Percentiles rank a stretch among this genome's conserved stretches.
Conservation (phyloP, 2,329 filamentous ascomycete species). For the Berkeleyomyces rouxiae region DNA sequence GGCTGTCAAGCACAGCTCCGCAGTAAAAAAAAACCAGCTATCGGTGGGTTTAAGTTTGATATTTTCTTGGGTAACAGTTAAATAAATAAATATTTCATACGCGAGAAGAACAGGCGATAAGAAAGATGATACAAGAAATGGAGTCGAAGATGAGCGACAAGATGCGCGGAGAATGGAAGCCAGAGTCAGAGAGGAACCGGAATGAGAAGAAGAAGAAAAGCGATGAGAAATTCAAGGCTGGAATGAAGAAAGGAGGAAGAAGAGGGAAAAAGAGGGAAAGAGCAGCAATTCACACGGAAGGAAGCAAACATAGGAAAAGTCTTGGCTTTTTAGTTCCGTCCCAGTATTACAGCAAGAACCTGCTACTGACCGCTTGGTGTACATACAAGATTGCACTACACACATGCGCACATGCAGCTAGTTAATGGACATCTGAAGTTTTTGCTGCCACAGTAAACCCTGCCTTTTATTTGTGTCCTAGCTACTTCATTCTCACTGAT, state of each 20-base stretch:
- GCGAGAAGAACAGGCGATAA: neutral
- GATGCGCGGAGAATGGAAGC: constrained; percentile 13
- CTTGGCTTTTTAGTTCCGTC: constrained; percentile 2
- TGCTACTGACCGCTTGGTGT: neutral
- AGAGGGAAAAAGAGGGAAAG: neutral
- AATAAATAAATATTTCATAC: neutral
- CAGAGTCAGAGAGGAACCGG: neutral
- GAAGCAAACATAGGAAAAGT: neutral
- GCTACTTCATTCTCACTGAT: no score
- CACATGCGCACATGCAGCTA: neutral
- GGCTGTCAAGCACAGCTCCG: neutral
- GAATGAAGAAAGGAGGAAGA: neutral
- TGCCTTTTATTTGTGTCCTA: no score
- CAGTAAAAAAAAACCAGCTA: neutral
- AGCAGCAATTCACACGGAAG: neutral
- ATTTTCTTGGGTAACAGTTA: neutral
- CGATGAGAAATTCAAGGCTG: neutral
- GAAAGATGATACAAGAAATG: neutral
- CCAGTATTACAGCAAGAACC: neutral
- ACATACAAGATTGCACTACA: neutral
- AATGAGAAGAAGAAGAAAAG: neutral
- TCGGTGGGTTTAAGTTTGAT: neutral
- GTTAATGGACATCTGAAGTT: neutral
- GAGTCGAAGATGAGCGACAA: neutral
- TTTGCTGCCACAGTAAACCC: no score